Evolutionary conservation across 1,284 basidiomycete genomes (phyloP).

Genomic region (Heterobasidion occidentale): DNA sequence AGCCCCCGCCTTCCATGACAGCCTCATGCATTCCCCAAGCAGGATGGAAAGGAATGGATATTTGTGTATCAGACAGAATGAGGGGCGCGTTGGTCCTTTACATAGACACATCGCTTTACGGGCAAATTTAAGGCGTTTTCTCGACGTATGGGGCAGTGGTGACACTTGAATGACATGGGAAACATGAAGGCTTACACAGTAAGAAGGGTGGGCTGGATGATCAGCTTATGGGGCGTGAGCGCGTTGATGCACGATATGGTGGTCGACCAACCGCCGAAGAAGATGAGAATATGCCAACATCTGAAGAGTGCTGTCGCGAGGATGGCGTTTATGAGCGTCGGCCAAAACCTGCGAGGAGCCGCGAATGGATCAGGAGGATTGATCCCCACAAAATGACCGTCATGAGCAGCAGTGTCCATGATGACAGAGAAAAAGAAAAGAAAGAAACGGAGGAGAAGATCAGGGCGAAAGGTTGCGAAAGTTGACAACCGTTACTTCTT

Average conservation of each 20-base stretch:
- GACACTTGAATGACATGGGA: background rate
- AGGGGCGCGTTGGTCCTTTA: too few relatives aligned
- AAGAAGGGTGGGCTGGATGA: conserved; percentile 44
- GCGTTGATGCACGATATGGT: conserved; percentile 26
- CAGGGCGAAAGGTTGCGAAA: background rate
- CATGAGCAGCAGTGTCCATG: background rate
- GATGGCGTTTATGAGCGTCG: conserved; percentile 36
- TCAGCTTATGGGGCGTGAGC: conserved; percentile 39
- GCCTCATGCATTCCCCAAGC: too few relatives aligned
- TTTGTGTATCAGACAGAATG: too few relatives aligned
- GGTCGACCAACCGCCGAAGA: conserved; percentile 54
- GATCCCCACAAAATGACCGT: background rate
- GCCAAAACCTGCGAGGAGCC: background rate
- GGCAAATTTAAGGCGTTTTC: too few relatives aligned
- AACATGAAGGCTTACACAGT: conserved; percentile 40
- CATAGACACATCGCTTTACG: too few relatives aligned
- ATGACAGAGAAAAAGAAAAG: background rate
- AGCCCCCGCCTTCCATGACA: too few relatives aligned
- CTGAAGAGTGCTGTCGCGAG: conserved; percentile 57
- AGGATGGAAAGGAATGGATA: too few relatives aligned
- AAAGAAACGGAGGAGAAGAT: background rate
- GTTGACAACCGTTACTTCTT: background rate
- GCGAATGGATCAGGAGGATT: conserved; percentile 10
- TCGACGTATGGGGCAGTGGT: too few relatives aligned
- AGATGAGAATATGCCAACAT: conserved; percentile 60